A percentile compares a stretch with the other conserved stretches of the same genome.
phyloP scores from a whole-genome alignment of 2,329 filamentous ascomycete genomes.

The Penicillium sp. region DNA sequence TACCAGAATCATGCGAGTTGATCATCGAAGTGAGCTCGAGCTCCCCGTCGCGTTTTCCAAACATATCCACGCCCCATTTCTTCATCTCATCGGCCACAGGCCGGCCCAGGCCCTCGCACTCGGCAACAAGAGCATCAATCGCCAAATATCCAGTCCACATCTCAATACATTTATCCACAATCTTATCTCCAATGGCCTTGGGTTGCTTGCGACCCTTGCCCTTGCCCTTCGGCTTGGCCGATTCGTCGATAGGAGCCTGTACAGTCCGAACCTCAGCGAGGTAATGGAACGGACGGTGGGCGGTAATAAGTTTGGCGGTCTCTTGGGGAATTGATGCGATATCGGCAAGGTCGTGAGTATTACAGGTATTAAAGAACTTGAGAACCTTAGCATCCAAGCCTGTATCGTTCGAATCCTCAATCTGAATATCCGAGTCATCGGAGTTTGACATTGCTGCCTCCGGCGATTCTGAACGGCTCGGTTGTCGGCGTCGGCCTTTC shows the following conservation, averaged over 20 bases:
- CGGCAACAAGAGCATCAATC: constrained; percentile 78
- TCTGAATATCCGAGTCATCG: constrained; percentile 49
- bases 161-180: constrained; percentile 68
- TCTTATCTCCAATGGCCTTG: constrained; percentile 66
- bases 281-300: constrained; percentile 72
- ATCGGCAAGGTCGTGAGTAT: constrained; percentile 75
- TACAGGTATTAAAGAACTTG: constrained; percentile 81
- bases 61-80: constrained; percentile 70
- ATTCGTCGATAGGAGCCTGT: constrained; percentile 50
- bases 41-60: constrained; percentile 64
- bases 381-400: constrained; percentile 65
- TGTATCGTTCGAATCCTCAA: constrained; percentile 46
- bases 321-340: constrained; percentile 76
- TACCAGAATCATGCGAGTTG: constrained; percentile 65
- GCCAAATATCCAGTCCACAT: constrained; percentile 82
- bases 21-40: constrained; percentile 62
- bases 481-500: constrained; percentile 50
- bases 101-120: constrained; percentile 74
- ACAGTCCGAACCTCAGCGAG: constrained; percentile 71
- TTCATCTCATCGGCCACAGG: constrained; percentile 68
- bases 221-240: constrained; percentile 50
- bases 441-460: constrained; percentile 48
- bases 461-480: constrained; percentile 37
- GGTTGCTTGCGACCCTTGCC: constrained; percentile 55
- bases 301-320: constrained; percentile 70